A percentile compares a stretch with the other conserved stretches of the same genome.
phyloP scores from a whole-genome alignment of 495 filamentous ascomycete species.

The Achaetomiella virescens region DNA sequence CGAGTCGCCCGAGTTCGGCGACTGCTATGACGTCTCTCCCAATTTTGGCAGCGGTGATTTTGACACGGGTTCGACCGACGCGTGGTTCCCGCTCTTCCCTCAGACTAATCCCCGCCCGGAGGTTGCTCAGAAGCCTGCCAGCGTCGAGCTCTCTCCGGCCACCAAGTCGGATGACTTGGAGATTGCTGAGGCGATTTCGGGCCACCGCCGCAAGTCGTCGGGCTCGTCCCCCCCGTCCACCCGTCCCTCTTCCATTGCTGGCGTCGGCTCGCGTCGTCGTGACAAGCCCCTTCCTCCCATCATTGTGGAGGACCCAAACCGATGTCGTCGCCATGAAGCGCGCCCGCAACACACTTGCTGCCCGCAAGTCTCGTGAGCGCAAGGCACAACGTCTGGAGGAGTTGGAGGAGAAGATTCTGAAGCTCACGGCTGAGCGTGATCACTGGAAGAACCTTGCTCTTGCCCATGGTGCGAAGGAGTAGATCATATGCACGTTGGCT shows the following conservation, averaged over 20 bases:
- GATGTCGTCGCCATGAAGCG: constrained; percentile 79
- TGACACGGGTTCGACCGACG: constrained; percentile 32
- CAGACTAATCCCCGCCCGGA: constrained; percentile 30
- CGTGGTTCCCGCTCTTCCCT: constrained; percentile 68
- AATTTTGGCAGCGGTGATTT: constrained; percentile 49
- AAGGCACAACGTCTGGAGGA: constrained; percentile 64
- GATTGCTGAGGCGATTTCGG: constrained; percentile 24
- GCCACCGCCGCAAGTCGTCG: constrained; percentile 41
- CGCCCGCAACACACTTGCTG: constrained; percentile 90
- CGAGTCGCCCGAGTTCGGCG: constrained; percentile 62
- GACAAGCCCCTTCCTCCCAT: constrained; percentile 80
- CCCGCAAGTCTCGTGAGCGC: constrained; percentile 85
- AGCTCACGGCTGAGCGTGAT: constrained; percentile 46
- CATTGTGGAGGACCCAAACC: constrained; percentile 61
- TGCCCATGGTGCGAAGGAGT: constrained; percentile 31
- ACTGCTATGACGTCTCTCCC: constrained; percentile 73
- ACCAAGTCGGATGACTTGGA: constrained; percentile 39
- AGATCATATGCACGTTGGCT: constrained; percentile 28
- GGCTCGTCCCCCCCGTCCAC: constrained; percentile 40
- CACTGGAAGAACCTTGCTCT: constrained; percentile 55
- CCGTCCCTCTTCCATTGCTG: constrained; percentile 63
- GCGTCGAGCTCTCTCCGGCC: constrained; percentile 39
- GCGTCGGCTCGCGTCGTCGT: constrained; percentile 62
- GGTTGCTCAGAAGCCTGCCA: constrained; percentile 13
- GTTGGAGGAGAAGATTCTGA: constrained; percentile 50